Percentiles rank a stretch among this genome's conserved stretches.
Evolutionary conservation across 257 asterid genomes (phyloP).

Genomic region (Solanum corneliomulleri): DNA sequence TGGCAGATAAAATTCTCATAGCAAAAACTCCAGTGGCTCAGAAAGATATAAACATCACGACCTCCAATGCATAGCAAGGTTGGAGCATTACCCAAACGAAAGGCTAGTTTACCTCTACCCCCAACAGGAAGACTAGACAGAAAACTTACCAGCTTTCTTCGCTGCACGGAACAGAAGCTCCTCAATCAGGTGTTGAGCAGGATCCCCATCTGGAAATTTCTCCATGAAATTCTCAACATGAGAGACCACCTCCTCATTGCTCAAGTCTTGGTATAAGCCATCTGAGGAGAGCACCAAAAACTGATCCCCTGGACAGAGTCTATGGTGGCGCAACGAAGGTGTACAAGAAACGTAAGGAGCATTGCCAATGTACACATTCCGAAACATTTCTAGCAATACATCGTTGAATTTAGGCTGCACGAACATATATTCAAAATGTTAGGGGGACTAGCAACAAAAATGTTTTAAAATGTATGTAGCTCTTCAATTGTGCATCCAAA

Average conservation of each 20-base stretch:
- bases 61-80: not conserved
- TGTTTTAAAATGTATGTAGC: not conserved
- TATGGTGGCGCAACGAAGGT: constrained; percentile 91
- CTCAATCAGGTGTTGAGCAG: constrained; percentile 93
- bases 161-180: constrained; percentile 94
- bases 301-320: constrained; percentile 77
- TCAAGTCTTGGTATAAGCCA: constrained; percentile 92
- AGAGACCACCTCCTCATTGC: constrained; percentile 88
- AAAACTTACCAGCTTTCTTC: constrained; percentile 75
- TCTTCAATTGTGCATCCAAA: not conserved
- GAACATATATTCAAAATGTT: constrained; percentile 22
- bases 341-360: constrained; percentile 80
- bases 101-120: not conserved
- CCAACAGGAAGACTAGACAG: not conserved
- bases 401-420: constrained; percentile 84
- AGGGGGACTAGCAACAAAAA: constrained; percentile 11
- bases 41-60: not conserved
- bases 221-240: constrained; percentile 83
- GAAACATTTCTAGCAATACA: constrained; percentile 77
- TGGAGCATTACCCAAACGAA: not conserved
- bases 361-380: constrained; percentile 87
- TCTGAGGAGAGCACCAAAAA: constrained; percentile 93
- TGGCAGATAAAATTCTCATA: not conserved
- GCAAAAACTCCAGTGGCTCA: not conserved
- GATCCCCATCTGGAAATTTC: constrained; percentile 95